phyloP scores from a whole-genome alignment of 306 rosid genomes.

The Sphenostylis stenocarpa region DNA sequence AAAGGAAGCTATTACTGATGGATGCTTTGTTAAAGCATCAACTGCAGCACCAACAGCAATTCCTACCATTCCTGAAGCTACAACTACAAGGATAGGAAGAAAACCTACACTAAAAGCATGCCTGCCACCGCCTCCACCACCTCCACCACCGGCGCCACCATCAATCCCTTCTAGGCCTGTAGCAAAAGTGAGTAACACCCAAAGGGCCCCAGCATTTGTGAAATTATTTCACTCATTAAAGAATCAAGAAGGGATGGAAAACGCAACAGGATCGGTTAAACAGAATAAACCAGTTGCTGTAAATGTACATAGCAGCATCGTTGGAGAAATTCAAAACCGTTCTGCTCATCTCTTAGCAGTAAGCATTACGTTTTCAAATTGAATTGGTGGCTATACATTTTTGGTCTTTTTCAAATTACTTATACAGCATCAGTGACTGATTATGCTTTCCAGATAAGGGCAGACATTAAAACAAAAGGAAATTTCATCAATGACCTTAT shows the following conservation, averaged over 20 bases:
- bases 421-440: conserved; percentile 6
- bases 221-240: conserved; percentile 59
- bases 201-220: conserved; percentile 55
- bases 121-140: conserved; percentile 44
- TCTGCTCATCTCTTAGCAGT: conserved; percentile 88
- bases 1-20: conserved; percentile 40
- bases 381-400: background rate
- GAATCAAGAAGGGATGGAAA: conserved; percentile 55
- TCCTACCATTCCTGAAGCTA: conserved; percentile 24
- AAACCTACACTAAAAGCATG: conserved; percentile 37
- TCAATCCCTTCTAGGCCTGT: conserved; percentile 53
- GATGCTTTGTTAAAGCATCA: conserved; percentile 30
- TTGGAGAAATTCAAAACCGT: conserved; percentile 89
- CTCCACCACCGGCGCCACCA: conserved; percentile 50
- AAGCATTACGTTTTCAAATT: conserved; percentile 33
- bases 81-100: conserved; percentile 30
- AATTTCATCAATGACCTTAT: conserved; percentile 71
- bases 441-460: conserved; percentile 56
- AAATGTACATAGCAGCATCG: conserved; percentile 76
- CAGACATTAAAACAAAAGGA: conserved; percentile 85
- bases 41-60: conserved; percentile 32
- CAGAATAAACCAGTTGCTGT: conserved; percentile 41
- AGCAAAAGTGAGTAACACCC: conserved; percentile 38
- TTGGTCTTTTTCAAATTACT: background rate
- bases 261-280: conserved; percentile 39